A percentile compares a stretch with the other conserved stretches of the same genome.
Conservation (phyloP, 2,329 filamentous ascomycete genomes). For the Cladosporium sp. region DNA sequence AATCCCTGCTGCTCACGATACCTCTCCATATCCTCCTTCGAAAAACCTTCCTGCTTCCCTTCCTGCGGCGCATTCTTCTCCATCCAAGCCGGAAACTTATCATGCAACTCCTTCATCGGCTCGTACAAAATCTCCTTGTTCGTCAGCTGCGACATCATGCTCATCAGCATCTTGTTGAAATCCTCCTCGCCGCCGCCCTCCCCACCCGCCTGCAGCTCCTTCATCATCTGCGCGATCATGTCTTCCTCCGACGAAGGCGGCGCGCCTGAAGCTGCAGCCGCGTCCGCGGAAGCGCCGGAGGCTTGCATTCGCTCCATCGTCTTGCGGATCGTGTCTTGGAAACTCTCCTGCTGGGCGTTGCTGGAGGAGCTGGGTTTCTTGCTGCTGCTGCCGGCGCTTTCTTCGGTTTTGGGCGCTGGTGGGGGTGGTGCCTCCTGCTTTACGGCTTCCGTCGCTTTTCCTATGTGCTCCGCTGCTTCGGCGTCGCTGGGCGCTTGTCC, state of each 20-base stretch:
- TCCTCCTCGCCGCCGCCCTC: conserved; percentile 68
- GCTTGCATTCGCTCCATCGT: conserved; percentile 97
- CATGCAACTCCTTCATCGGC: conserved; percentile 94
- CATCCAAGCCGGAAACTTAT: conserved; percentile 90
- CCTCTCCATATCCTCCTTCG: conserved; percentile 67
- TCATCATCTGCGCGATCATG: conserved; percentile 86
- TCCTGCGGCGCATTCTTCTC: conserved; percentile 71
- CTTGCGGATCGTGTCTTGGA: conserved; percentile 86
- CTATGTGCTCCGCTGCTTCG: conserved; percentile 29
- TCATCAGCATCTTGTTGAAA: conserved; percentile 90
- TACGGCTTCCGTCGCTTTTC: conserved; percentile 31
- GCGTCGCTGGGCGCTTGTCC: conserved; percentile 36
- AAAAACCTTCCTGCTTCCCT: too few species aligned
- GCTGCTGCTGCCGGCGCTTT: background rate
- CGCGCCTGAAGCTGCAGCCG: conserved; percentile 59
- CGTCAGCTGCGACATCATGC: conserved; percentile 98
- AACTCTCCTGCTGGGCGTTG: conserved; percentile 61
- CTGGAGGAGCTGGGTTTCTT: conserved; percentile 13
- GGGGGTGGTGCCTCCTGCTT: background rate
- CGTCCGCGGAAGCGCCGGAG: conserved; percentile 80
- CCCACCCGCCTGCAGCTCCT: conserved; percentile 69
- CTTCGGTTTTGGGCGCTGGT: background rate
- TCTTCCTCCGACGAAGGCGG: conserved; percentile 60
- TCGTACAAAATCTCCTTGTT: conserved; percentile 98
- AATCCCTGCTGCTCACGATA: conserved; percentile 77